Evolutionary conservation across 2,329 filamentous ascomycete genomes (phyloP), one percentile per base, ranked within the genome.

Genomic region (Ciborinia camelliae): DNA sequence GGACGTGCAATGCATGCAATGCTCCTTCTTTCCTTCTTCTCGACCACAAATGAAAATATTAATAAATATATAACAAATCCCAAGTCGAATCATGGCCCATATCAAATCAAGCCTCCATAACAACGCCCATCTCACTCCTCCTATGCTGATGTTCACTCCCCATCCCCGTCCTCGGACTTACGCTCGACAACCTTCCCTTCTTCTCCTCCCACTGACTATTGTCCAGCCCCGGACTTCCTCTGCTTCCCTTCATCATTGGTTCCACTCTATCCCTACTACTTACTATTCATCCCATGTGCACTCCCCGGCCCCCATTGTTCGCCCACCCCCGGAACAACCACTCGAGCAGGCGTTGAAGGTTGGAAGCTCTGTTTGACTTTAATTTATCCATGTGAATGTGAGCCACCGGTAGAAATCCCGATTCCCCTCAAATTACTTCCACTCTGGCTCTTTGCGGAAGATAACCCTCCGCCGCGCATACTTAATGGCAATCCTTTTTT

Each of bases 41-140:
- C n/a, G 0, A 23, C 8, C n/a, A 47, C 3, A 45, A 45, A 10
- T 10, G 10, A 23, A 23, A n/a, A 23, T 23, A n/a, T n/a, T n/a
- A n/a, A n/a, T n/a, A n/a, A 47, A 12, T 9, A 45, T 1, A 23
- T 45, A 10, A 28, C 18, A 18, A 28, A 48, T 28, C 28, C 15
- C 4, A 2, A 26, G 14, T 18, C 23, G 5, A 50, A 30, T 7
- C 23, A 20, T 30, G 32, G 26, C 12, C 7, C 51, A 26, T 14
- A 0, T 20, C 18, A 3, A 23, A n/a, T 54, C 14, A 54, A 54
- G 4, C 37, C 20, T 62, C 59, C 59, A 32, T 3, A n/a, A 53
- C 59, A 18, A 54, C 26, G 15, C 14, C 50, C 30, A 28, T 55
- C 28, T 62, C 60, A 28, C 50, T 62, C 28, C 50, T 62, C 39